These are phyloP conservation scores for Cronartium ribicola DNA, from an alignment of 1,284 basidiomycete genomes.

Conservation along the genomic window DNA sequence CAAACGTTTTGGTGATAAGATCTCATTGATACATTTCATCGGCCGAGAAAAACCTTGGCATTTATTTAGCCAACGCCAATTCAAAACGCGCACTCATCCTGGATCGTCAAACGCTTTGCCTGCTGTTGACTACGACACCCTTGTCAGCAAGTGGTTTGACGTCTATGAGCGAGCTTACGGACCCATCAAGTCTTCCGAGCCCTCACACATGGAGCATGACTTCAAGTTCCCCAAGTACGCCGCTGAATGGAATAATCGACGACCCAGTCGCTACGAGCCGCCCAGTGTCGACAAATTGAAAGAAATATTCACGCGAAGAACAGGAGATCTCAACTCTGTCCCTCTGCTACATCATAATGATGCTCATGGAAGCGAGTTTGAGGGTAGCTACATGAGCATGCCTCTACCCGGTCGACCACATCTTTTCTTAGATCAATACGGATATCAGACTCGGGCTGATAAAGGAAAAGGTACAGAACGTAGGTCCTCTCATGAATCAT, in stretches of 20 bases:
- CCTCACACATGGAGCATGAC: constrained; percentile 52
- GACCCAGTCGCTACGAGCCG: constrained; percentile 48
- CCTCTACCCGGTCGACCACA: constrained; percentile 10
- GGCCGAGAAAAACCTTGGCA: constrained; percentile 89
- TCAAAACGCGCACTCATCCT: constrained; percentile 44
- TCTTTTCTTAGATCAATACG: not conserved
- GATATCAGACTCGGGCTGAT: not conserved
- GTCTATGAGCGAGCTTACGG: constrained; percentile 85
- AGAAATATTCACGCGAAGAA: constrained; percentile 22
- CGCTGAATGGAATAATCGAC: constrained; percentile 65
- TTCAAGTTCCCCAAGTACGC: constrained; percentile 68
- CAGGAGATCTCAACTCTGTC: not conserved
- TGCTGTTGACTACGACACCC: constrained; percentile 63
- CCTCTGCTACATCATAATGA: not conserved
- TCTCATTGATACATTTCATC: constrained; percentile 89
- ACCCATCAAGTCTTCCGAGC: constrained; percentile 53
- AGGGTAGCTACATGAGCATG: constrained; percentile 28
- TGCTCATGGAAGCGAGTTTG: not conserved
- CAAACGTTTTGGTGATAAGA: constrained; percentile 79
- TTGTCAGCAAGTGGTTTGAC: constrained; percentile 83
- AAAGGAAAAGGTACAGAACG: not conserved
- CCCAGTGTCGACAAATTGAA: constrained; percentile 30
- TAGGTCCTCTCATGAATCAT: constrained; percentile 44
- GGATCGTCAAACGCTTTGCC: constrained; percentile 47
- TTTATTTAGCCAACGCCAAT: constrained; percentile 52